Evolutionary conservation across 2,329 filamentous ascomycete genomes (phyloP).

Genomic region (Drechslerella dactyloides): DNA sequence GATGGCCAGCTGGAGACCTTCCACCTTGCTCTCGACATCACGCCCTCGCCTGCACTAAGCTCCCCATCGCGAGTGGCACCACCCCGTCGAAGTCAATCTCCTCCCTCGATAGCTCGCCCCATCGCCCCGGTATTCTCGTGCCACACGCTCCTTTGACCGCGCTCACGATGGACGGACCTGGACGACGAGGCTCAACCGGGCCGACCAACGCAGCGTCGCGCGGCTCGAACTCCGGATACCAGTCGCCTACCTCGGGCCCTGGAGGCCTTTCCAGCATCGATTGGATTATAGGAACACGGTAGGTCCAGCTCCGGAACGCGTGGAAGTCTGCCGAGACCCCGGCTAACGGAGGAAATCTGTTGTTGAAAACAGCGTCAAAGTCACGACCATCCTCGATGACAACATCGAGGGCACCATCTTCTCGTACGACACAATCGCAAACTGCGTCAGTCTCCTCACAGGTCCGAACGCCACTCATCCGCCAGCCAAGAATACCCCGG

Average conservation of each 20-base stretch:
- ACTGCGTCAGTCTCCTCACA: slow-evolving; percentile 52
- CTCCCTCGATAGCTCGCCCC: background rate
- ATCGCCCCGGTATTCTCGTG: background rate
- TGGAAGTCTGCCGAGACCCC: background rate
- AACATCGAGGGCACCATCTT: slow-evolving; percentile 54
- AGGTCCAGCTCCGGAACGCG: background rate
- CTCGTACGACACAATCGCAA: slow-evolving; percentile 54
- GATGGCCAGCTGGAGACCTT: background rate
- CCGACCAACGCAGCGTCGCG: slow-evolving; percentile 47
- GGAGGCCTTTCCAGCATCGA: slow-evolving; percentile 52
- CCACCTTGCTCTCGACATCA: slow-evolving; percentile 1
- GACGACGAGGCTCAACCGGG: slow-evolving; percentile 51
- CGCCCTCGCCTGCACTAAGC: background rate
- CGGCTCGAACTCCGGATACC: slow-evolving; percentile 42
- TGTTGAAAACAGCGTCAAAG: slow-evolving; percentile 49
- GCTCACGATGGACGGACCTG: slow-evolving; percentile 44
- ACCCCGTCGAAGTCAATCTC: slow-evolving; percentile 7
- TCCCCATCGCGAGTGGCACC: background rate
- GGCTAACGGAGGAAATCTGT: too few species aligned
- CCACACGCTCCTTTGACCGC: slow-evolving; percentile 8
- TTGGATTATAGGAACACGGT: slow-evolving; percentile 55
- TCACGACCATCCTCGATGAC: slow-evolving; percentile 55
- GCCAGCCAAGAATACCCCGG: slow-evolving; percentile 26
- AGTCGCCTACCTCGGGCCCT: slow-evolving; percentile 34
- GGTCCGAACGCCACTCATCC: slow-evolving; percentile 32